Evolutionary conservation across 371 early-diverging fungal species (phyloP).

Genomic region (Apophysomyces variabilis): DNA sequence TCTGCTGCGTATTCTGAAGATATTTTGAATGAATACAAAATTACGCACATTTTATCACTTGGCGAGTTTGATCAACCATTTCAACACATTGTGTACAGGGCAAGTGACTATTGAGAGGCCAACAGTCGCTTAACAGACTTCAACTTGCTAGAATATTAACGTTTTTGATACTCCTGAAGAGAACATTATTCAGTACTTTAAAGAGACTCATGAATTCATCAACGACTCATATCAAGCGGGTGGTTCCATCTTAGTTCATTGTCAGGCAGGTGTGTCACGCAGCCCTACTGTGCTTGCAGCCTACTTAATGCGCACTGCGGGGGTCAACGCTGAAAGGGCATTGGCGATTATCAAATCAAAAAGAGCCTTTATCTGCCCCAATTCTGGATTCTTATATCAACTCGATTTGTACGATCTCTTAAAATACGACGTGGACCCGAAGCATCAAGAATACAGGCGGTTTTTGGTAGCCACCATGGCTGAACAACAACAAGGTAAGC

Average conservation of each 20-base stretch:
- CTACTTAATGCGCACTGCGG: conserved; percentile 68
- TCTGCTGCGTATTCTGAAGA: conserved; percentile 27
- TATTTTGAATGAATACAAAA: conserved; percentile 45
- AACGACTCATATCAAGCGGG: conserved; percentile 46
- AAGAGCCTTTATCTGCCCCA: conserved; percentile 54
- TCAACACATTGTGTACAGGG: conserved; percentile 41
- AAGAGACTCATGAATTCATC: conserved; percentile 67
- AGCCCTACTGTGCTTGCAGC: conserved; percentile 51
- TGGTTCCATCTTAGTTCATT: conserved; percentile 72
- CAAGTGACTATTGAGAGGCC: conserved; percentile 22
- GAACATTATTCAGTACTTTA: conserved; percentile 75
- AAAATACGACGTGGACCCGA: conserved; percentile 60
- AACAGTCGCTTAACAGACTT: conserved; percentile 5
- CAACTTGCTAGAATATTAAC: conserved; percentile 46
- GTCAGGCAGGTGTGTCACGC: conserved; percentile 54
- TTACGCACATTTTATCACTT: conserved; percentile 67
- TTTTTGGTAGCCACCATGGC: conserved; percentile 67
- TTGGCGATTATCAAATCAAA: conserved; percentile 48
- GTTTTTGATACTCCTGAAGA: conserved; percentile 68
- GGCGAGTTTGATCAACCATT: conserved; percentile 41
- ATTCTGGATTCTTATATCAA: conserved; percentile 47
- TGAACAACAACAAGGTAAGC: conserved; percentile 56
- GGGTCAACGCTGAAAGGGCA: conserved; percentile 53
- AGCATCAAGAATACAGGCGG: conserved; percentile 69
- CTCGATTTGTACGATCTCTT: conserved; percentile 49